Percentiles rank a stretch among this genome's conserved stretches.
Evolutionary conservation across 345 rosid genomes (phyloP).

Genomic region (Salix arbutifolia): DNA sequence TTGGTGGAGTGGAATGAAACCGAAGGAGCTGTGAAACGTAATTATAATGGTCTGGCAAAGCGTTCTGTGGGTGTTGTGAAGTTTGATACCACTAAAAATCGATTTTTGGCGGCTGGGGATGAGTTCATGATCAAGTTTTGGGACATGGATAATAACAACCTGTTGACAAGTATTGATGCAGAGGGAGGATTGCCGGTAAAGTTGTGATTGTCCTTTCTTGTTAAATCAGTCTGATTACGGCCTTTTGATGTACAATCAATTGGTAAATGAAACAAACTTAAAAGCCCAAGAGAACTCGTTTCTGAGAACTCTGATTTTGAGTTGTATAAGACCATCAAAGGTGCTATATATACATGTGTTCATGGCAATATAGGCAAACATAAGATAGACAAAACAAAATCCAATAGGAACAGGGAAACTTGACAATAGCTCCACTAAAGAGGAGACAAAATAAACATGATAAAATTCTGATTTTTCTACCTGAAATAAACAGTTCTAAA

Average conservation of each 20-base stretch:
- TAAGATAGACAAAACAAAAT: not conserved
- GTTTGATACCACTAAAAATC: conserved; percentile 76
- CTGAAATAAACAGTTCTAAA: not conserved
- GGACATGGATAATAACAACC: conserved; percentile 67
- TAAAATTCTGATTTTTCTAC: not conserved
- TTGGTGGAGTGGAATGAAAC: conserved; percentile 92
- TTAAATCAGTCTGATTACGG: conserved; percentile 7
- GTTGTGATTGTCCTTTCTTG: conserved; percentile 5
- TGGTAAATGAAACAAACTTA: not conserved
- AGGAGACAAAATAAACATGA: not conserved
- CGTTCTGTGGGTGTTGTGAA: conserved; percentile 66
- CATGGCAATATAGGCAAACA: not conserved
- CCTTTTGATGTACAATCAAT: not conserved
- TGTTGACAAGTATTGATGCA: conserved; percentile 59
- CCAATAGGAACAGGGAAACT: not conserved
- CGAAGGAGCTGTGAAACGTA: conserved; percentile 66
- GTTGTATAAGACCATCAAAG: not conserved
- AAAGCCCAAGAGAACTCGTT: not conserved
- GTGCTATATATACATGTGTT: not conserved
- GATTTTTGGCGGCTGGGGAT: conserved; percentile 84
- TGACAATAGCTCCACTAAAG: not conserved
- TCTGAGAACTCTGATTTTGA: not conserved
- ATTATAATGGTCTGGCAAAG: conserved; percentile 68
- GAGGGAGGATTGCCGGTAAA: conserved; percentile 80
- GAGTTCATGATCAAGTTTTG: conserved; percentile 72